Base-by-base conservation (phyloP, 495 filamentous ascomycete genomes). In the Pseudevernia furfuracea region DNA sequence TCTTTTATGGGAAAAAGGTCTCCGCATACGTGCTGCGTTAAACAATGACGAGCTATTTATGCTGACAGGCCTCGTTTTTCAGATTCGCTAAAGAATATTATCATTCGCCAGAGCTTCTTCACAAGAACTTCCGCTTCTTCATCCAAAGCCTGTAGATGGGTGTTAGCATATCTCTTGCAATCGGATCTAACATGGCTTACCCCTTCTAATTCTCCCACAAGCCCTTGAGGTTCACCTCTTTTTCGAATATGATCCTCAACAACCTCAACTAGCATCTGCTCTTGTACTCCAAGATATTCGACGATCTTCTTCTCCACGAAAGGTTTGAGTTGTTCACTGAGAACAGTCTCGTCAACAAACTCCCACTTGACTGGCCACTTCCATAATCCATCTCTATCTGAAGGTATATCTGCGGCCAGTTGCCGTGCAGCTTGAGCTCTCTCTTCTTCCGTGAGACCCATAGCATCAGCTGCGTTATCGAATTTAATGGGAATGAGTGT, bases 261-360 rank as follows among this genome's bases (percentile, higher is more conserved):
- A 66, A 95, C 86, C 71, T 96, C 91, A 38, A 99, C 90, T 59
- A 97, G 78, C 77, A 96, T 87, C 76, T 96, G 90, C 77, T 99
- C 94, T 75, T 97, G 92, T 61, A 99, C 90, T 61, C 94, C 94
- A 48, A 99, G 80, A 71, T 91, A 95, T 73, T 97, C 95, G 64
- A 97, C 86, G 62, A 97, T 89, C 81, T 96, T 97, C 84, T 96
- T 96, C 80, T 96, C 93, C 59, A 97, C 91, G 75, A 96, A 97
- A 19, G 92, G 91, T 72, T 87, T 86, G 71, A 99, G 83, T 75
- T 97, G 91, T 68, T 96, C 89, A 68, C 81, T 83, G 66, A 97
- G 84, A 28, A 95, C 82, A 19, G 81, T 84, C 53, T 93, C 88
- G 73, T 96, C 91, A 67, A 99, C 84, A 78, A 88, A 93, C 38